phyloP scores from a whole-genome alignment of 176 grass and related monocot genomes.

The Carex littledalei region DNA sequence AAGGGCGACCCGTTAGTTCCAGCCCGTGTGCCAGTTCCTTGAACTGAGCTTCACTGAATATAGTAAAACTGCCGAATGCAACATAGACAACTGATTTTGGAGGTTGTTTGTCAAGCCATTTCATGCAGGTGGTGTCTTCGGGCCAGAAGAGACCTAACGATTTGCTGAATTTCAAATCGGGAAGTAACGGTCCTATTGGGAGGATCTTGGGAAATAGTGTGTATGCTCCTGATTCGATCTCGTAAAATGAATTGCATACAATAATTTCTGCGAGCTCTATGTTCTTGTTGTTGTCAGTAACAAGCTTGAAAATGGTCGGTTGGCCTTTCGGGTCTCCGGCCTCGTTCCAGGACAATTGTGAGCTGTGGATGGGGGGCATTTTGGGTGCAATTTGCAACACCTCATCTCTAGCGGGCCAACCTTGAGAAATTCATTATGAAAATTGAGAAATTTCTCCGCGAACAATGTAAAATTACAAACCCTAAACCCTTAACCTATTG shows the following conservation, averaged over 20 bases:
- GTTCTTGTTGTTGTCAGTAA: slow-evolving; percentile 32
- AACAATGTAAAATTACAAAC: too few species aligned
- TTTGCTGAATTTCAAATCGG: slow-evolving; percentile 8
- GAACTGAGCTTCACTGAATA: slow-evolving; percentile 34
- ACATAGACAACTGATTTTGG: slow-evolving; percentile 42
- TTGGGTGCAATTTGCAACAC: slow-evolving; percentile 33
- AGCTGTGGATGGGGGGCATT: slow-evolving; percentile 30
- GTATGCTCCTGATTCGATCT: slow-evolving; percentile 35
- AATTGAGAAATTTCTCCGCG: too few species aligned
- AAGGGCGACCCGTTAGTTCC: slow-evolving; percentile 32
- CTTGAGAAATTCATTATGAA: not conserved
- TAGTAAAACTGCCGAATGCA: slow-evolving; percentile 58
- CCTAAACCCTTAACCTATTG: too few species aligned
- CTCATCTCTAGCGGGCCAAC: slow-evolving; percentile 37
- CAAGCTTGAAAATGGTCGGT: slow-evolving; percentile 32
- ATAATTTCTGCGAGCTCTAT: slow-evolving; percentile 30
- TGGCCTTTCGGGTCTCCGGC: slow-evolving; percentile 27
- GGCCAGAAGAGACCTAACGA: slow-evolving; percentile 42
- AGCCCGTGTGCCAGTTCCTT: slow-evolving; percentile 53
- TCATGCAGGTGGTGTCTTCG: slow-evolving; percentile 38
- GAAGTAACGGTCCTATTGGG: slow-evolving; percentile 36
- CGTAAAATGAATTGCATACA: slow-evolving; percentile 54
- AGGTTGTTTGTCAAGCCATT: slow-evolving; percentile 40
- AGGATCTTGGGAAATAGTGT: slow-evolving; percentile 26
- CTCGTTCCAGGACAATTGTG: slow-evolving; percentile 40